Conservation (phyloP, 176 grass and related monocot genomes). For the maize (Zea mays) region DNA sequence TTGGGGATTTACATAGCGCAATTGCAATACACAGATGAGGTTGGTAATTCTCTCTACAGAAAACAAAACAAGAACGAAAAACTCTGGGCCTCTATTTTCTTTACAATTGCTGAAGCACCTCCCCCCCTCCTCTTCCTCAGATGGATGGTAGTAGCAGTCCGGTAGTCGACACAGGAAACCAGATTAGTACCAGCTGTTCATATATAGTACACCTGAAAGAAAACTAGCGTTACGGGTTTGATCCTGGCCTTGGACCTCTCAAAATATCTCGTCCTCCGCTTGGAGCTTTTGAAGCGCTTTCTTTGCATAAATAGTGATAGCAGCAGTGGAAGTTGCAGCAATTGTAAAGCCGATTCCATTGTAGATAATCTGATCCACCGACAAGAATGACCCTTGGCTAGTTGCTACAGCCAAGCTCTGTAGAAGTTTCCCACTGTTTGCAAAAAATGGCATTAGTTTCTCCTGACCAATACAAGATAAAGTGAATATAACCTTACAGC, state of each 20-base stretch:
- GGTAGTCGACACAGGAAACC: slow-evolving; percentile 38
- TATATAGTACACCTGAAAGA: slow-evolving; percentile 43
- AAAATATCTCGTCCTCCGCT: slow-evolving; percentile 71
- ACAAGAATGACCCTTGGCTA: slow-evolving; percentile 75
- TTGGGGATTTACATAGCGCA: slow-evolving; percentile 46
- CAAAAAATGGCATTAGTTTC: slow-evolving; percentile 33
- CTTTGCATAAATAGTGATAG: slow-evolving; percentile 96
- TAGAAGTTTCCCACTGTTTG: slow-evolving; percentile 76
- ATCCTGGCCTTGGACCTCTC: slow-evolving; percentile 11
- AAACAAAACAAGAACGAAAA: slow-evolving; percentile 18
- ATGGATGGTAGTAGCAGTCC: slow-evolving; percentile 37
- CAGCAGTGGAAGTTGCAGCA: slow-evolving; percentile 81
- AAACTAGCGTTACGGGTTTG: slow-evolving; percentile 24
- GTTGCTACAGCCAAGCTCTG: slow-evolving; percentile 84
- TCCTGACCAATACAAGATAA: not conserved
- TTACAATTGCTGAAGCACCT: slow-evolving; percentile 49
- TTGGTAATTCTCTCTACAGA: slow-evolving; percentile 29
- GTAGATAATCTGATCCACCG: slow-evolving; percentile 87
- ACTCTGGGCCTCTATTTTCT: slow-evolving; percentile 45
- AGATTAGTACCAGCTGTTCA: slow-evolving; percentile 43
- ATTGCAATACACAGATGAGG: slow-evolving; percentile 26
- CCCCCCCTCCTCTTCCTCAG: slow-evolving; percentile 10
- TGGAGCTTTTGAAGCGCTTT: slow-evolving; percentile 87
- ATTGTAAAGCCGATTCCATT: slow-evolving; percentile 76
- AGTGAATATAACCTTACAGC: not conserved